Base-by-base conservation (phyloP, 495 filamentous ascomycete genomes). In the Aspergillus affinis region DNA sequence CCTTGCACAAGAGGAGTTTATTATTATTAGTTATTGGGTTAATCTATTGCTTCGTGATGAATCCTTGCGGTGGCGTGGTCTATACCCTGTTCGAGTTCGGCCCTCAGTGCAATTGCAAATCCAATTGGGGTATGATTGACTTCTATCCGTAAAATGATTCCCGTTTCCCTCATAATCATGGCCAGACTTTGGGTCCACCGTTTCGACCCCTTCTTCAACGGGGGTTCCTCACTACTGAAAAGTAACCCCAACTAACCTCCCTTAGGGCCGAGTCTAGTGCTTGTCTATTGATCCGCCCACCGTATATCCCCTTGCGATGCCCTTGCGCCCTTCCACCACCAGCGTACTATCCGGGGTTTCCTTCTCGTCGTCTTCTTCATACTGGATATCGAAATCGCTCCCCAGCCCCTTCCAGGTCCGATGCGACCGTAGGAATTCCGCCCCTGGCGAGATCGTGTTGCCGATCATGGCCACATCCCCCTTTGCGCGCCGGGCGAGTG, bases 381-480 rank as follows among this genome's bases (percentile, higher is more conserved):
- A 87, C 51, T 78, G 78, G 29, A 87, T 81, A 47, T 82, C 80
- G 60, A 91, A 94, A 71, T 98, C 94, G 59, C 87, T 95, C 0
- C 94, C 95, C 27, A 99, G 72, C 0, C 94, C 94, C 69, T 86
- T 89, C 94, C 94, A 99, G 7, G 89, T 95, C 58, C 94, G 74
- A 65, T 92, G 88, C 12, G 86, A 88, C 47, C 86, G 82, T 59
- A 98, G 71, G 66, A 84, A 97, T 73, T 96, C 90, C 5, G 95
- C 94, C 1, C 89, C 94, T 4, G 95, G 95, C 23, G 93, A 97
- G n/a, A 88, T 77, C 0, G 90, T 82, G 6, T 90, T 88, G 45
- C 92, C 92, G 45, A 96, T 82, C 41, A 82, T 83, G 3, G 89
- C 88, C 45, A 98, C 55, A 61, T 93, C 90, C 15, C 82, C 81